These are phyloP conservation scores for Tulasnella sp. DNA, from an alignment of 768 basidiomycete species.

Conservation along the genomic window DNA sequence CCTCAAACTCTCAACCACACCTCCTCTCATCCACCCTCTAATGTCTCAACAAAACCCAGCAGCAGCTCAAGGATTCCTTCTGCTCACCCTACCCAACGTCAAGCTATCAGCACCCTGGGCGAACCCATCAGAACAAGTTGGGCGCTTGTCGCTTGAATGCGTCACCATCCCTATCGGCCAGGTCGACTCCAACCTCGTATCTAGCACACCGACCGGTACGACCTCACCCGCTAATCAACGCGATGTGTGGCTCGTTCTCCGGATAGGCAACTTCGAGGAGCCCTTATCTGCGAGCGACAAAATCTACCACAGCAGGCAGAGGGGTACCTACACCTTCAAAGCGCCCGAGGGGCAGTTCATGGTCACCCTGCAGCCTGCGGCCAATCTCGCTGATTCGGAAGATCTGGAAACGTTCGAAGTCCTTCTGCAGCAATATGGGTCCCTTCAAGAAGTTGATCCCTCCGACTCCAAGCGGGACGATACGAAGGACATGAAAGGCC, in stretches of 20 bases:
- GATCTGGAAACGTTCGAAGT: slow-evolving; percentile 56
- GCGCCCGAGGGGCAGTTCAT: slow-evolving; percentile 22
- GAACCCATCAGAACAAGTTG: slow-evolving; percentile 25
- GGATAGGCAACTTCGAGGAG: slow-evolving; percentile 42
- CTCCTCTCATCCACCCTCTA: not conserved
- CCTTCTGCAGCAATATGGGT: slow-evolving; percentile 53
- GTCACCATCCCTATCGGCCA: slow-evolving; percentile 34
- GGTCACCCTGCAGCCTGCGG: slow-evolving; percentile 21
- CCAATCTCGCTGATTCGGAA: slow-evolving; percentile 32
- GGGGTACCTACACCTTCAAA: slow-evolving; percentile 37
- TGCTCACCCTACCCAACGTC: slow-evolving; percentile 42
- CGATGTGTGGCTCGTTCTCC: slow-evolving; percentile 57
- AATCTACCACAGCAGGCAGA: slow-evolving; percentile 31
- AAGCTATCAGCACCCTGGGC: slow-evolving; percentile 28
- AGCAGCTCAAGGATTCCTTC: slow-evolving; percentile 34
- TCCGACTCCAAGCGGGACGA: slow-evolving; percentile 7
- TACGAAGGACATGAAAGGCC: slow-evolving; percentile 32
- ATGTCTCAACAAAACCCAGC: not conserved
- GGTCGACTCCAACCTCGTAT: slow-evolving; percentile 24
- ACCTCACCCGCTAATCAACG: slow-evolving; percentile 28
- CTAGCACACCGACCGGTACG: slow-evolving; percentile 19
- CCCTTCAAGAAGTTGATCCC: slow-evolving; percentile 14
- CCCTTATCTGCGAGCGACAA: slow-evolving; percentile 46
- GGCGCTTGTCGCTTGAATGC: slow-evolving; percentile 47
- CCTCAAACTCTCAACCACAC: not conserved